These are phyloP conservation scores for Phytophthora pisi DNA, from an alignment of 352 stramenopile species.

Conservation along the genomic window DNA sequence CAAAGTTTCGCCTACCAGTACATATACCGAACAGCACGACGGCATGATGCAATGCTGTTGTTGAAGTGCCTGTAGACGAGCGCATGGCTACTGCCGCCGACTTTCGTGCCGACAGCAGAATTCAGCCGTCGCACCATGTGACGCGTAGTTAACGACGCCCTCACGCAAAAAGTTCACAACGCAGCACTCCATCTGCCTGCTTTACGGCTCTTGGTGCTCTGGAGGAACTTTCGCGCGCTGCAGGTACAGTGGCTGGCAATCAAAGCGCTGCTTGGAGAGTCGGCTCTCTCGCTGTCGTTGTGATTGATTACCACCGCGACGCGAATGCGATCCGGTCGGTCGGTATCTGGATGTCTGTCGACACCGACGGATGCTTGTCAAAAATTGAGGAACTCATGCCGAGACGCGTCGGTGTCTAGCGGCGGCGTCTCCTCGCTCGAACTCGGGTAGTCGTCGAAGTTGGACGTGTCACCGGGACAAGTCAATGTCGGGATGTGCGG, in stretches of 20 bases:
- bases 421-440: conserved; percentile 52
- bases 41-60: neutral
- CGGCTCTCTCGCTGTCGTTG: conserved; percentile 4
- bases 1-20: no score
- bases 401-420: conserved; percentile 31
- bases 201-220: conserved; percentile 1
- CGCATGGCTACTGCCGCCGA: conserved; percentile 4
- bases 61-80: conserved; percentile 28
- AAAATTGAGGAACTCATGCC: conserved; percentile 49
- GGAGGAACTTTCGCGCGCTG: conserved; percentile 9
- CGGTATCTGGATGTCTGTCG: conserved; percentile 10
- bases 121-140: conserved; percentile 8
- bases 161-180: conserved; percentile 17
- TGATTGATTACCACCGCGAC: conserved; percentile 21
- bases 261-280: conserved; percentile 11
- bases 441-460: conserved; percentile 76
- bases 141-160: neutral
- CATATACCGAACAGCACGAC: neutral
- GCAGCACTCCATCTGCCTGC: conserved; percentile 9
- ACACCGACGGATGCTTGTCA: conserved; percentile 23
- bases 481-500: conserved; percentile 51
- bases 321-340: neutral
- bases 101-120: neutral
- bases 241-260: conserved; percentile 20
- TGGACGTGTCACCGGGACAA: conserved; percentile 51